Evolutionary conservation across 192 early-diverging fungal species (phyloP).

Genomic region (Umbelopsis ramanniana): DNA sequence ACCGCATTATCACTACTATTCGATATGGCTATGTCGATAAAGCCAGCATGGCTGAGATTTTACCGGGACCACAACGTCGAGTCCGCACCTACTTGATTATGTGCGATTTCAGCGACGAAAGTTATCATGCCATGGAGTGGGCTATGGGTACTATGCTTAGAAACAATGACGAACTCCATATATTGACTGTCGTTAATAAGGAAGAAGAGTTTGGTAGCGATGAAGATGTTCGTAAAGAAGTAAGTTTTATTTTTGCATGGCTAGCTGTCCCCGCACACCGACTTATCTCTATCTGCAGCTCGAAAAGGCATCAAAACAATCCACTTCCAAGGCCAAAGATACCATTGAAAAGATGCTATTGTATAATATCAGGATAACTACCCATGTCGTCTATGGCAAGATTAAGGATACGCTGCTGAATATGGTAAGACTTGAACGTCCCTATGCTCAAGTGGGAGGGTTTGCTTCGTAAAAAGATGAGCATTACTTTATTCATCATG

Average conservation of each 20-base stretch:
- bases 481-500: too few species aligned
- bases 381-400: constrained; percentile 37
- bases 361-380: constrained; percentile 38
- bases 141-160: constrained; percentile 53
- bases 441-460: too few species aligned
- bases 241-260: not conserved
- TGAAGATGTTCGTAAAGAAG: constrained; percentile 6
- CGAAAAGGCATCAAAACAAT: not conserved
- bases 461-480: not conserved
- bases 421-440: constrained; percentile 22
- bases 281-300: not conserved
- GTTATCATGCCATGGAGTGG: constrained; percentile 55
- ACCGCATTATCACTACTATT: constrained; percentile 17
- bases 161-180: constrained; percentile 54
- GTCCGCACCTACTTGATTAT: constrained; percentile 49
- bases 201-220: constrained; percentile 30
- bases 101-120: constrained; percentile 53
- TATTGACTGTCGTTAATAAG: constrained; percentile 48
- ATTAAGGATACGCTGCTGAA: constrained; percentile 34
- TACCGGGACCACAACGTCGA: not conserved
- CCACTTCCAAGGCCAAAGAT: constrained; percentile 12
- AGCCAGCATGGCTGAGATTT: not conserved
- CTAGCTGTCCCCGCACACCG: not conserved
- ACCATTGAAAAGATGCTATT: constrained; percentile 36
- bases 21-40: not conserved